Conservation (phyloP, 257 asterid species). For the Eustoma russellianum region DNA sequence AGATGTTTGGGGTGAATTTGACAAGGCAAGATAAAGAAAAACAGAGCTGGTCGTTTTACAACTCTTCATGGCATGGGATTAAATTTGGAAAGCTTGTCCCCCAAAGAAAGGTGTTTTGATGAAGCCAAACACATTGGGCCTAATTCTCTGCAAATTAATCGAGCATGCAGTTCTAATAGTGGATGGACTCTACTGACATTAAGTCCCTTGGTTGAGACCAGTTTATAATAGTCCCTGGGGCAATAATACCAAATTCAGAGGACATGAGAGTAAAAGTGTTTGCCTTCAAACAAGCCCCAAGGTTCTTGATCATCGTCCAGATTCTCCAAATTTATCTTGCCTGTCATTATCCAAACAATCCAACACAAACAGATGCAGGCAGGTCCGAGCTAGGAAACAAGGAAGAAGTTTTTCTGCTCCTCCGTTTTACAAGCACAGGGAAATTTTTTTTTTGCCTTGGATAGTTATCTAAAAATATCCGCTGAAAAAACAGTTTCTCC, state of each 20-base stretch:
- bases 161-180: slow-evolving; percentile 24
- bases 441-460: slow-evolving; percentile 38
- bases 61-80: slow-evolving; percentile 22
- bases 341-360: slow-evolving; percentile 11
- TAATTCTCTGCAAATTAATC: slow-evolving; percentile 17
- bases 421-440: slow-evolving; percentile 57
- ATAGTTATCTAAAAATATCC: slow-evolving; percentile 25
- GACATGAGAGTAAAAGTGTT: slow-evolving; percentile 16
- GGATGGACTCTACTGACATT: slow-evolving; percentile 31
- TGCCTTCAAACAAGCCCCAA: slow-evolving; percentile 29
- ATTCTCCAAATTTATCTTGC: slow-evolving; percentile 20
- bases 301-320: slow-evolving; percentile 20
- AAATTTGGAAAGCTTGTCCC: slow-evolving; percentile 17
- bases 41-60: slow-evolving; percentile 26
- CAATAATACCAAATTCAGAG: slow-evolving; percentile 18
- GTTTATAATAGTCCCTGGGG: slow-evolving; percentile 16
- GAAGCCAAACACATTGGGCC: slow-evolving; percentile 17
- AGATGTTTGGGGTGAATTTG: slow-evolving; percentile 21
- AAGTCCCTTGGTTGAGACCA: slow-evolving; percentile 21
- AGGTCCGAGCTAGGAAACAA: slow-evolving; percentile 18
- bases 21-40: slow-evolving; percentile 15
- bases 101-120: slow-evolving; percentile 16
- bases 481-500: slow-evolving; percentile 22
- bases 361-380: slow-evolving; percentile 16
- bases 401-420: slow-evolving; percentile 85